Evolutionary conservation across 2,329 filamentous ascomycete genomes (phyloP), one percentile per base, ranked within the genome.

Genomic region (Thelonectria blattea): DNA sequence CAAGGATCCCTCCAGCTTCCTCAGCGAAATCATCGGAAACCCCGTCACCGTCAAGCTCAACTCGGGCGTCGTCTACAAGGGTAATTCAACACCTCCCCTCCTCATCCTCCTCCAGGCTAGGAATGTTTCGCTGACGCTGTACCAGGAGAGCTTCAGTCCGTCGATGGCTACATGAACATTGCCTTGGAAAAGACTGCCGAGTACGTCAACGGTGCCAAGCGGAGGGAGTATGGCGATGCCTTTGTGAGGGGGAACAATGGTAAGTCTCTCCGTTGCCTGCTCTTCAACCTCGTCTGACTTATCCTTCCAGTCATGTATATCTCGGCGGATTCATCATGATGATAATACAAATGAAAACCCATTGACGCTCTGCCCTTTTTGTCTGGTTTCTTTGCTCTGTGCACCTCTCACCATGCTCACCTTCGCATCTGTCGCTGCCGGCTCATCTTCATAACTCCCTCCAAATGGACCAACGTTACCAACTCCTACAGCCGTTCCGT

Each of bases 101-200:
- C 7, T 50, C 6, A 17, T 37, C 15, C 7, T 50, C 6, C 17
- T n/a, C 15, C 5, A 10, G 14, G 9, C 37, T 5, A 3, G 9
- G 20, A 15, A 8, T 30, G n/a, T n/a, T n/a, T n/a, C 10, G 37
- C 64, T 71, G 11, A 69, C 42, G 30, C 18, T 12, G n/a, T 14
- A 24, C 11, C 64, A 97, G 94, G 95, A 69, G 93, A 97, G 75
- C 85, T 98, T 39, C 93, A 98, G 76, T 97, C 93, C 1, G 94
- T 99, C 51, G 95, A 99, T 77, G 95, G 95, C 53, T 99, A 98
- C 80, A 99, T 99, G 95, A 99, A 99, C 80, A 97, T 99, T 75
- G 94, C 95, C 12, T 86, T 99, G 30, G 95, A 99, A 78, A 95
- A 97, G 80, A 96, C 93, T 18, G 89, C 92, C 66, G 95, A 99